These are phyloP conservation scores for Eutrema heterophyllum DNA, from an alignment of 345 rosid genomes.

Conservation along the genomic window DNA sequence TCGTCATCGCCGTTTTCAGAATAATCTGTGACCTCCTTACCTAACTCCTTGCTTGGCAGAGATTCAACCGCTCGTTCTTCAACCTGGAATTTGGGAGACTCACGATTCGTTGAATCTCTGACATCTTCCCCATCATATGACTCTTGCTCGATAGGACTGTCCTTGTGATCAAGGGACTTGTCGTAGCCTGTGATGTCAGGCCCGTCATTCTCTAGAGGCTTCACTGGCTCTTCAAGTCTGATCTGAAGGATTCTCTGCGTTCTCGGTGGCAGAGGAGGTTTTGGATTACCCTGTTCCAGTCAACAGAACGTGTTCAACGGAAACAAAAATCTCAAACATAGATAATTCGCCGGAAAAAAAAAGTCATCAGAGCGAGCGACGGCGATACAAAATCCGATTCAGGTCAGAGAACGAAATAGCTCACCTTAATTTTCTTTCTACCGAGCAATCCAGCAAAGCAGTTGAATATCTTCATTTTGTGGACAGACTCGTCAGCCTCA, in stretches of 20 bases:
- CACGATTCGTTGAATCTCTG: constrained; percentile 49
- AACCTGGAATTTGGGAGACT: constrained; percentile 50
- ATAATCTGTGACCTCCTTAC: constrained; percentile 9
- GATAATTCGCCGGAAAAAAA: not conserved
- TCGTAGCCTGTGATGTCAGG: constrained; percentile 21
- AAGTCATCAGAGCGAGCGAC: not conserved
- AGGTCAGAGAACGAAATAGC: not conserved
- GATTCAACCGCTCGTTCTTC: constrained; percentile 33
- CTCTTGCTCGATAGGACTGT: constrained; percentile 31
- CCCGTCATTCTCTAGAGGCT: constrained; percentile 47
- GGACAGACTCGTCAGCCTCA: not conserved
- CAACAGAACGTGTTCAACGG: not conserved
- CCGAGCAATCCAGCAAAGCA: constrained; percentile 38
- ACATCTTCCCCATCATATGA: constrained; percentile 67
- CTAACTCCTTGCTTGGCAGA: constrained; percentile 6
- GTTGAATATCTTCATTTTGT: constrained; percentile 43
- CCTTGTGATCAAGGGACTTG: constrained; percentile 32
- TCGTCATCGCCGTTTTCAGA: constrained; percentile 22
- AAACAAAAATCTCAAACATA: not conserved
- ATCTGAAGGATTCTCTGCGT: constrained; percentile 42
- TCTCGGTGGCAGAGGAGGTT: constrained; percentile 27
- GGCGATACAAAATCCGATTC: not conserved
- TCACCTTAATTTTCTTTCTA: constrained; percentile 50
- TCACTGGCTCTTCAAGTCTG: constrained; percentile 45
- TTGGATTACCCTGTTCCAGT: constrained; percentile 34